phyloP scores from a whole-genome alignment of 202 grass and related monocot genomes.

The Bolboschoenoplectus hybrid region DNA sequence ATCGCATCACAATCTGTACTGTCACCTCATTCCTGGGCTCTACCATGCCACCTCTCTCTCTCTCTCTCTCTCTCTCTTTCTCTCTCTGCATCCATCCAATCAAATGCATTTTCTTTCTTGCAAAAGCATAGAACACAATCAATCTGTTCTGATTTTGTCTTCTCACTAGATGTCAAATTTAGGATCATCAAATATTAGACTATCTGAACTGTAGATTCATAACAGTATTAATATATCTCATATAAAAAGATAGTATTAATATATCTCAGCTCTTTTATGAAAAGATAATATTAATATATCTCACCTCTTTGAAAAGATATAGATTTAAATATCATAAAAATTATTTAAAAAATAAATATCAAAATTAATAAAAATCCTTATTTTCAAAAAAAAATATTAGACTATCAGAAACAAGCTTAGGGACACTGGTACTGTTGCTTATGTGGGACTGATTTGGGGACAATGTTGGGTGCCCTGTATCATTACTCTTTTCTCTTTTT shows the following conservation, averaged over 20 bases:
- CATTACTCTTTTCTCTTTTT: neutral
- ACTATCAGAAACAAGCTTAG: neutral
- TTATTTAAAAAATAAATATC: too few species aligned
- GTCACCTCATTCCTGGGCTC: constrained; percentile 34
- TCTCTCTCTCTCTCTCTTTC: too few species aligned
- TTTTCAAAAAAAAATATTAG: neutral
- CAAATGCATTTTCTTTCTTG: constrained; percentile 18
- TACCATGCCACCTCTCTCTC: neutral
- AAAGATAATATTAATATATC: too few species aligned
- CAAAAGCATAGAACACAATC: neutral
- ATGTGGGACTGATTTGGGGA: neutral
- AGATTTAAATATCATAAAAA: too few species aligned
- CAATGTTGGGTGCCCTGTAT: neutral
- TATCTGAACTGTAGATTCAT: neutral
- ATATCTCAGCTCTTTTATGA: too few species aligned
- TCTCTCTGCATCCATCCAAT: neutral
- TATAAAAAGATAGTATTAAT: too few species aligned
- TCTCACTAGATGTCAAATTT: neutral
- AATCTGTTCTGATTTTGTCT: neutral
- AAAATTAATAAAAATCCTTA: too few species aligned
- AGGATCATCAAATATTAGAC: neutral
- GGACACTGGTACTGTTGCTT: neutral
- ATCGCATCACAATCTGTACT: constrained; percentile 38
- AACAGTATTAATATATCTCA: too few species aligned
- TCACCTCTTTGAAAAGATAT: too few species aligned